Evolutionary conservation across 2,329 filamentous ascomycete species (phyloP), one percentile per base, ranked within the genome.

Genomic region (Fusarium sp.): DNA sequence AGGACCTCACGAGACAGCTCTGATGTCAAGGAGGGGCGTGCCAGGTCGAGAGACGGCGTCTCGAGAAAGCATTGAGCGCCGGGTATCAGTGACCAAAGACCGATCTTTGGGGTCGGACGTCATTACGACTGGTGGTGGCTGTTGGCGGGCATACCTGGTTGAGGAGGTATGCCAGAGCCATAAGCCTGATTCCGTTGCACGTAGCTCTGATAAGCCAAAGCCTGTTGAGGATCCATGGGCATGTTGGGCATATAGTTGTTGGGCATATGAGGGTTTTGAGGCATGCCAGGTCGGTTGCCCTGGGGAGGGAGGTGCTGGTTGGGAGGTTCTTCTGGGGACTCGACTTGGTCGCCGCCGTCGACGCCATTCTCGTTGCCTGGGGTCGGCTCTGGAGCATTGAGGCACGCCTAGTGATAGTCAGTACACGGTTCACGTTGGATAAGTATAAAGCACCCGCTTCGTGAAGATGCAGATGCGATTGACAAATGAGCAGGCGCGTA

Each of bases 381-480:
- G 24, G 91, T 86, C 50, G 95, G 94, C 80, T 99, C 96, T 41
- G 96, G 96, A 21, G 96, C 96, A 80, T 99, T 99, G 66, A 99
- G 84, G 79, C 96, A 99, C 52, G 96, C 94, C 95, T 98, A n/a
- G 24, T 63, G 73, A 52, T 70, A 57, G 49, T 64, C 31, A 69
- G 65, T 33, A 18, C 24, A 35, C 21, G 33, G 20, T n/a, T n/a
- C 60, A 38, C 48, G 35, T 23, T 47, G 53, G 11, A 33, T 18
- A 33, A 35, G 37, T 20, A 18, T 23, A 18, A 46, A 37, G 35
- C n/a, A 21, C 16, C 41, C 21, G 11, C 39, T 10, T 26, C 13
- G 41, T 20, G 35, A 28, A 42, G 31, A 53, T 41, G 53, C 35
- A 18, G 24, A 18, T 8, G 21, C 11, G 20, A 26, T 37, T 41